Evolutionary conservation across 208 protist species (phyloP).

Genomic region (Trichomonas vaginalis): DNA sequence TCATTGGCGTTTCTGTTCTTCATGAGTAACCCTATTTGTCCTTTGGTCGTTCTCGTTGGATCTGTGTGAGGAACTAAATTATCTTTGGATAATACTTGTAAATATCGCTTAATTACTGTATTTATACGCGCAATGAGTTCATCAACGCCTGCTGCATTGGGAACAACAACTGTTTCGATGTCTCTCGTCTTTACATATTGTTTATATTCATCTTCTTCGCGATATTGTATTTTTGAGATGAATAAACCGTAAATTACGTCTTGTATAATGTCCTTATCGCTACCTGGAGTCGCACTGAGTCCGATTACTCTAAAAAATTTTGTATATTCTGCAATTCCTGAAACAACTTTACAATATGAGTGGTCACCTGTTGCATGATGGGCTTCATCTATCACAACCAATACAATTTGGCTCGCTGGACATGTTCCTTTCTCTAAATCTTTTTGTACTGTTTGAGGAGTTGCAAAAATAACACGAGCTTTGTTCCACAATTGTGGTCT

Average conservation of each 20-base stretch:
- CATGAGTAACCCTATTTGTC: background rate
- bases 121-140: background rate
- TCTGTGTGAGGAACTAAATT: background rate
- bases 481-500: constrained; percentile 21
- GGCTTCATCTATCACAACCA: constrained; percentile 36
- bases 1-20: background rate
- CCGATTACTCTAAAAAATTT: constrained; percentile 32
- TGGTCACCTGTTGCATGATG: constrained; percentile 38
- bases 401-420: constrained; percentile 13
- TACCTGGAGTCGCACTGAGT: constrained; percentile 41
- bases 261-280: constrained; percentile 15
- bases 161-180: background rate
- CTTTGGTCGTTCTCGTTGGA: background rate
- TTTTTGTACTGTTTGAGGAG: constrained; percentile 35
- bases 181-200: background rate
- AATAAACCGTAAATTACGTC: constrained; percentile 27
- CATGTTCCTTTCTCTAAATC: constrained; percentile 25
- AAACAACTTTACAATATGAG: constrained; percentile 22
- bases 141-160: background rate
- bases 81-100: background rate
- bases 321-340: background rate
- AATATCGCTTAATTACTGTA: background rate
- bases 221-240: constrained; percentile 18
- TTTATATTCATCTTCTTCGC: background rate
- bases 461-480: constrained; percentile 34